Base-by-base conservation (phyloP, 2,329 filamentous ascomycete genomes). In the Alternaria sp. region DNA sequence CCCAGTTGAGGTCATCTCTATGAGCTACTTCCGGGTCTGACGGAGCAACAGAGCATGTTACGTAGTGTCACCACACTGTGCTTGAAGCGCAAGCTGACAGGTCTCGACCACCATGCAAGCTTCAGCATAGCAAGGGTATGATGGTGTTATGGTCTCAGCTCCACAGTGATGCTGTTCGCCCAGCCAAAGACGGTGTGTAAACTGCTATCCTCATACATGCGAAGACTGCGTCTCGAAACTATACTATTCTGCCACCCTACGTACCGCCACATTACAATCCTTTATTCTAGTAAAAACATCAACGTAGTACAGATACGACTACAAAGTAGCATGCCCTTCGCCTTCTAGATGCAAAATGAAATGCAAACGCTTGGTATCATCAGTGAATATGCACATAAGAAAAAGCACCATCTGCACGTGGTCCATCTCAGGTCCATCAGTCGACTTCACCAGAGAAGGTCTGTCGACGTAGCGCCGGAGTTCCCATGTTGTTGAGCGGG, bases 401-500 rank as follows among this genome's bases (percentile, higher is more conserved):
- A 46, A 51, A 57, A 54, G 50, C 60, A 38, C 22, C 48, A 46
- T 51, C 54, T 43, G 58, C 46, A 16, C 34, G 41, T 51, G 54
- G 30, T 43, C 44, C 60, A 30, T 44, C 59, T 46, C 48, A 34
- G 56, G 22, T 56, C 34, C n/a, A 36, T 73, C 57, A 75, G 55
- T 76, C 74, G 51, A 75, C 30, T 30, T 75, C 74, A 20, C 69
- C 65, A 43, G 69, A 68, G 48, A 67, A 68, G 11, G 64, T 65
- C 48, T 67, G 67, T 59, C 71, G 67, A 43, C 65, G 68, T 11
- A 67, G 32, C 14, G 59, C 58, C 48, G 71, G 64, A 27, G 69
- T 66, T 36, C 72, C 67, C 20, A 77, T 56, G 51, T 73, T 76
- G 25, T 63, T 65, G 34, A 85, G 70, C 10, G 82, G 82, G 54